These are phyloP conservation scores for Mortierella sp. DNA, from an alignment of 371 early-diverging fungal species.

Conservation along the genomic window DNA sequence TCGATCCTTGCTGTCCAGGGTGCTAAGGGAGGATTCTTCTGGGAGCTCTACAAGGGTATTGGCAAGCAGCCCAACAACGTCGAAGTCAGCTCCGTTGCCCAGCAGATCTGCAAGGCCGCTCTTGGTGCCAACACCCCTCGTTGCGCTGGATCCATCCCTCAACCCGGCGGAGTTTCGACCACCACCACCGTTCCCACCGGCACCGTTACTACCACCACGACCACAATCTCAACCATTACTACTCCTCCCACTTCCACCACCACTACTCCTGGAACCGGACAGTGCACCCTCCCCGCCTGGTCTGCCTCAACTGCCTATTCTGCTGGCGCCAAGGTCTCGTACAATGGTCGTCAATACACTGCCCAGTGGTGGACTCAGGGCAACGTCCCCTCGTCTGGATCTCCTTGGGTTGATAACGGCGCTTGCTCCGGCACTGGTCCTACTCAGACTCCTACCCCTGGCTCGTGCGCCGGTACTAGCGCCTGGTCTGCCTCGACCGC, in stretches of 20 bases:
- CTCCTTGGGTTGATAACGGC: constrained; percentile 56
- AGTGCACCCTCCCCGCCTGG: constrained; percentile 56
- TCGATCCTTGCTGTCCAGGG: constrained; percentile 52
- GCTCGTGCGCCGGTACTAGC: constrained; percentile 25
- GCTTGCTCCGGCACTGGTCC: constrained; percentile 26
- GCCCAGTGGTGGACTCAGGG: constrained; percentile 61
- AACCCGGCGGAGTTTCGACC: constrained; percentile 20
- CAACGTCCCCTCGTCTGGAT: constrained; percentile 47
- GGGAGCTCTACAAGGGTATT: constrained; percentile 55
- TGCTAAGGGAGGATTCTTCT: constrained; percentile 57
- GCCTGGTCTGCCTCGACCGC: constrained; percentile 53
- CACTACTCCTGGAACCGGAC: not conserved
- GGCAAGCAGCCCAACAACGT: constrained; percentile 34
- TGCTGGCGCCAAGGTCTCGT: constrained; percentile 60
- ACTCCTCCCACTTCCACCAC: constrained; percentile 20
- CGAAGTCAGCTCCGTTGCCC: constrained; percentile 44
- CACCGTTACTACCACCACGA: constrained; percentile 20
- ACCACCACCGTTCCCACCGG: constrained; percentile 13
- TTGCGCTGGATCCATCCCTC: constrained; percentile 56
- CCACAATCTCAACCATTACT: not conserved
- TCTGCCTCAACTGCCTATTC: constrained; percentile 57
- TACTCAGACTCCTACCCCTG: constrained; percentile 18
- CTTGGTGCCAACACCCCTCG: constrained; percentile 51
- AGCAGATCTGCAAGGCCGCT: constrained; percentile 58
- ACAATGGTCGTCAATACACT: constrained; percentile 59